Conservation (phyloP, 164 flowering plant genomes). For the Umbellularia californica region DNA sequence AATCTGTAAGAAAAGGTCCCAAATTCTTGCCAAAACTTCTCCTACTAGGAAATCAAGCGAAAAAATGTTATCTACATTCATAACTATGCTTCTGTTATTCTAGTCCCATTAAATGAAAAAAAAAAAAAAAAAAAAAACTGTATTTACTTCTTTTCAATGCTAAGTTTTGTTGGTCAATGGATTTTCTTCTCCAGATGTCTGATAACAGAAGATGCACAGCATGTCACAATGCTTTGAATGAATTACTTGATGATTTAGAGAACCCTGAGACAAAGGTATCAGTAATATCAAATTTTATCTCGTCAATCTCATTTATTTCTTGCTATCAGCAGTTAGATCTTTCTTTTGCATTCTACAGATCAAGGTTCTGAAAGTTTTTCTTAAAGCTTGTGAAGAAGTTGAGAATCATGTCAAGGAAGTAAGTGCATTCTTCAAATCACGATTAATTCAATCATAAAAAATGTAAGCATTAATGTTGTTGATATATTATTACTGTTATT, state of each 20-base stretch:
- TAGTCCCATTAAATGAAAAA: neutral
- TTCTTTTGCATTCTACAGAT: constrained; percentile 10
- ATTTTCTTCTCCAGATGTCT: constrained; percentile 7
- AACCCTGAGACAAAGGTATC: constrained; percentile 19
- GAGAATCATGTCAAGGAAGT: constrained; percentile 15
- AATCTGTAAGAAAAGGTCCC: too few relatives aligned
- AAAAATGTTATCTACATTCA: too few relatives aligned
- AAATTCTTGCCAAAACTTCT: too few relatives aligned
- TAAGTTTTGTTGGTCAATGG: neutral
- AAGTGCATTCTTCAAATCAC: constrained; percentile 1
- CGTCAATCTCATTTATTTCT: neutral
- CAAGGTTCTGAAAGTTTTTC: constrained; percentile 14
- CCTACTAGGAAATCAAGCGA: too few relatives aligned
- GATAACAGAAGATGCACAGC: constrained; percentile 14
- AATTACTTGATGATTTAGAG: constrained; percentile 10
- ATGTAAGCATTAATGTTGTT: neutral
- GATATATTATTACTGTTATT: neutral
- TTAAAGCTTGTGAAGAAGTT: constrained; percentile 17
- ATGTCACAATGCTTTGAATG: constrained; percentile 13
- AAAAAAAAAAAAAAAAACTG: neutral
- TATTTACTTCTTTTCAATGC: too few relatives aligned
- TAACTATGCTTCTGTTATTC: neutral
- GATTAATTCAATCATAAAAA: too few relatives aligned
- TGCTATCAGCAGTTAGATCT: neutral
- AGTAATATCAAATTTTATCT: neutral